Base-by-base conservation (phyloP, 805 yeast genomes). In the Priceomyces melissophilus region DNA sequence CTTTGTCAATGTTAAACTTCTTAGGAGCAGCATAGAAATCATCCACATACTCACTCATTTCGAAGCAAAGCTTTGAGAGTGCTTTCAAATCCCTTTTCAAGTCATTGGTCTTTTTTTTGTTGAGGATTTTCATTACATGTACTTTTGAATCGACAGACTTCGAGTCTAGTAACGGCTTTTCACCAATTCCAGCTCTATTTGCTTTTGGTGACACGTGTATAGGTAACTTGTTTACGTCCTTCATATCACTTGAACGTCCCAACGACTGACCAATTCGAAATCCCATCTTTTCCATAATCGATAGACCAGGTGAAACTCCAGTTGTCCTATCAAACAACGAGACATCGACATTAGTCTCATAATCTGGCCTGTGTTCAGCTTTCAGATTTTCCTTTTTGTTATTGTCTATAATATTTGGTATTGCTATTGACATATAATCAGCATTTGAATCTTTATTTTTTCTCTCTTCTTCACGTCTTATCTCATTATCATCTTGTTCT, bases 211-310 rank as follows among this genome's bases (percentile, higher is more conserved):
- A n/a, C 4, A 44, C 23, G 16, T 45, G 43, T 1, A 58, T 47
- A 10, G 52, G 7, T 6, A 71, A 50, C 1, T 78, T 76, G 35
- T 57, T 67, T 4, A 63, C 65, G 3, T 50, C 47, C 15, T 45
- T 25, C 25, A 48, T 41, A 10, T 41, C 20, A n/a, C 30, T 33
- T 14, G 30, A 44, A 15, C 39, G 47, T 0, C 83, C 82, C 12
- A 77, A 55, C 0, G 67, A 50, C 17, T 68, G 63, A 13, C 82
- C 83, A 3, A 69, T 52, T 40, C 61, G 67, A 50, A 67, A 80
- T 1, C 84, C 85, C 84, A 80, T 79, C 47, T 66, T 73, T 47
- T 66, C 62, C 84, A 80, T 78, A 45, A 79, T 77, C 4, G 65
- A 48, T 16, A 76, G 59, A 0, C 79, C 82, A 37, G 67, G 61